phyloP scores from a whole-genome alignment of 2,329 filamentous ascomycete genomes.

The Aspergillus floridensis region DNA sequence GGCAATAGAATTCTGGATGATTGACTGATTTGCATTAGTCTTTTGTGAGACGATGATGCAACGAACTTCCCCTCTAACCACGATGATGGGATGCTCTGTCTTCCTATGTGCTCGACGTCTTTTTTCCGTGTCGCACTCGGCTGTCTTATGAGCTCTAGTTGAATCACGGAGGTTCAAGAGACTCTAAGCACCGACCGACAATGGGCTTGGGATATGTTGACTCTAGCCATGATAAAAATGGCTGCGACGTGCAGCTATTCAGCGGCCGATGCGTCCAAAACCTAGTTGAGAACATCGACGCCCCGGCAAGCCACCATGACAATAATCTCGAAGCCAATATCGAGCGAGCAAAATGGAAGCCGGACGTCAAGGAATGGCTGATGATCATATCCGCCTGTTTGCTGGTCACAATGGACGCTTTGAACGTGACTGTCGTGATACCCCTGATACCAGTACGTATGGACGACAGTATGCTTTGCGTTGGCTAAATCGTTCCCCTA shows the following conservation, averaged over 20 bases:
- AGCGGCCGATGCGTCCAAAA: slow-evolving; percentile 8
- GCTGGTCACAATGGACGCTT: slow-evolving; percentile 49
- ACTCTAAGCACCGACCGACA: slow-evolving; percentile 2
- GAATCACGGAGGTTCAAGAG: background rate
- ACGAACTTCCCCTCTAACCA: background rate
- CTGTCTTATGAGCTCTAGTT: background rate
- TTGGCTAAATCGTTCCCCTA: slow-evolving; percentile 9
- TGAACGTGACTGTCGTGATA: slow-evolving; percentile 51
- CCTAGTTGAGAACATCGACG: slow-evolving; percentile 7
- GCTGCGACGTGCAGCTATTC: slow-evolving; percentile 11
- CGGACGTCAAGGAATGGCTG: slow-evolving; percentile 41
- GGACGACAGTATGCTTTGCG: background rate
- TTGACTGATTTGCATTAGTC: background rate
- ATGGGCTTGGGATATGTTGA: slow-evolving; percentile 20
- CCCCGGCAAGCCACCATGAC: background rate
- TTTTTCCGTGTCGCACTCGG: background rate
- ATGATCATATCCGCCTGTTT: slow-evolving; percentile 44
- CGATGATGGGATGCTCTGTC: background rate
- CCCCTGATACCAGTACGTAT: slow-evolving; percentile 44
- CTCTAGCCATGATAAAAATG: slow-evolving; percentile 15
- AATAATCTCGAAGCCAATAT: slow-evolving; percentile 12
- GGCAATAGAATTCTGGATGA: background rate
- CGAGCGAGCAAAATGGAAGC: slow-evolving; percentile 34
- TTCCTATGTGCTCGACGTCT: background rate
- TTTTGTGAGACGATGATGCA: background rate